These are phyloP conservation scores for Irpex sp. DNA, from an alignment of 1,284 basidiomycete genomes.

Conservation along the genomic window DNA sequence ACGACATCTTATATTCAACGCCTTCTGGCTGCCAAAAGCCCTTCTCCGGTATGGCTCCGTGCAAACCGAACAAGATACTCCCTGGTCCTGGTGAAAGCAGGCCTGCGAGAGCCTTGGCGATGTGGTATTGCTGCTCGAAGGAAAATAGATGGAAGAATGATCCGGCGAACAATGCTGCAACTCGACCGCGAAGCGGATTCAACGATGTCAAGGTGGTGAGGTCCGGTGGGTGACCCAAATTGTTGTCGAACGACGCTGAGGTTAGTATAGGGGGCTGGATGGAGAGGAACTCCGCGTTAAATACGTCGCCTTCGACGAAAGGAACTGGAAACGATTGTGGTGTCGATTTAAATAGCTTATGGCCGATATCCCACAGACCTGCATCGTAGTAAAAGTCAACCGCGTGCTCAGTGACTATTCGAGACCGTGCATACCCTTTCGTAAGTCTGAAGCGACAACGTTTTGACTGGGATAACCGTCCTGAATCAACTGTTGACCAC, in stretches of 20 bases:
- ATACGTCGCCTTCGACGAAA: slow-evolving; percentile 52
- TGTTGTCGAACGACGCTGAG: not conserved
- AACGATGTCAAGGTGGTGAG: slow-evolving; percentile 34
- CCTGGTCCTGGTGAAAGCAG: slow-evolving; percentile 43
- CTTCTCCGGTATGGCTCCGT: slow-evolving; percentile 19
- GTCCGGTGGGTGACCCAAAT: slow-evolving; percentile 28
- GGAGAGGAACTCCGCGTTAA: slow-evolving; percentile 41
- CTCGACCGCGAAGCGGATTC: slow-evolving; percentile 47
- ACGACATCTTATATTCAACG: slow-evolving; percentile 20
- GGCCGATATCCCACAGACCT: slow-evolving; percentile 15
- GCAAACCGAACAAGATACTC: slow-evolving; percentile 40
- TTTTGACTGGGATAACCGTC: slow-evolving; percentile 42
- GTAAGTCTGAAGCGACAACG: slow-evolving; percentile 40
- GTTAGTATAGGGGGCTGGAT: slow-evolving; percentile 26
- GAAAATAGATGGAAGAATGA: slow-evolving; percentile 58
- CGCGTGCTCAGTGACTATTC: no score
- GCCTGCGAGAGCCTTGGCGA: slow-evolving; percentile 44
- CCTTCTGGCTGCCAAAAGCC: slow-evolving; percentile 10
- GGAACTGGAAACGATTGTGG: slow-evolving; percentile 46
- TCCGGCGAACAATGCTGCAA: slow-evolving; percentile 51
- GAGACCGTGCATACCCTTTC: slow-evolving; percentile 22
- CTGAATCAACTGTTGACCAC: slow-evolving; percentile 21
- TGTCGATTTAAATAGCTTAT: slow-evolving; percentile 31
- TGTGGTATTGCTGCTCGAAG: slow-evolving; percentile 43
- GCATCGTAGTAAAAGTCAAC: not conserved